Evolutionary conservation across 169 alveolate species (phyloP).

Genomic region (Theileria equi): DNA sequence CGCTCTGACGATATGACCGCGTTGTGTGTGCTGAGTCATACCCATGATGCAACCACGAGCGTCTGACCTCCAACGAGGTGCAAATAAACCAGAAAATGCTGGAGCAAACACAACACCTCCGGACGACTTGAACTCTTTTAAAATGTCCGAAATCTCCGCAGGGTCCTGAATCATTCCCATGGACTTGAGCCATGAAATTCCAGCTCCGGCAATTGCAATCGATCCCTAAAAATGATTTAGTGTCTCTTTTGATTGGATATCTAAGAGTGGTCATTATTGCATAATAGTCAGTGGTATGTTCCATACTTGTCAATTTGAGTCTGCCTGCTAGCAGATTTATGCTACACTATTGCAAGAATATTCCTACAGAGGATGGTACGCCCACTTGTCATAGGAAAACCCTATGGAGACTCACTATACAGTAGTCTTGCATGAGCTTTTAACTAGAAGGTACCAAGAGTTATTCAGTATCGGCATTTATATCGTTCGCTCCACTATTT

Average conservation of each 20-base stretch:
- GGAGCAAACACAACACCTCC: slow-evolving; percentile 92
- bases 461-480: no score
- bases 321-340: no score
- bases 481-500: no score
- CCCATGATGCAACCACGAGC: slow-evolving; percentile 90
- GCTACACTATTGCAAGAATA: no score
- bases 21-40: slow-evolving; percentile 80
- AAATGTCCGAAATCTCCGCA: slow-evolving; percentile 69
- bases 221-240: slow-evolving; percentile 79
- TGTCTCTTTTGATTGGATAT: background rate
- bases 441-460: background rate
- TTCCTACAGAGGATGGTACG: no score
- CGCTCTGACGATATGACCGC: slow-evolving; percentile 86
- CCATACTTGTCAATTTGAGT: no score
- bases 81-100: slow-evolving; percentile 89
- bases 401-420: no score
- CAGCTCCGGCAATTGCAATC: slow-evolving; percentile 91
- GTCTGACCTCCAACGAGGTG: slow-evolving; percentile 93
- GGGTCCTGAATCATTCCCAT: slow-evolving; percentile 67
- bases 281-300: no score
- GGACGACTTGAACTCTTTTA: slow-evolving; percentile 71
- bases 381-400: no score
- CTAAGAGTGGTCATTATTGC: no score
- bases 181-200: slow-evolving; percentile 85
- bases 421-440: no score